Percentiles rank a stretch among this genome's conserved stretches.
Evolutionary conservation across 768 basidiomycete species (phyloP).

Genomic region (Pleurotus citrinopileatus): DNA sequence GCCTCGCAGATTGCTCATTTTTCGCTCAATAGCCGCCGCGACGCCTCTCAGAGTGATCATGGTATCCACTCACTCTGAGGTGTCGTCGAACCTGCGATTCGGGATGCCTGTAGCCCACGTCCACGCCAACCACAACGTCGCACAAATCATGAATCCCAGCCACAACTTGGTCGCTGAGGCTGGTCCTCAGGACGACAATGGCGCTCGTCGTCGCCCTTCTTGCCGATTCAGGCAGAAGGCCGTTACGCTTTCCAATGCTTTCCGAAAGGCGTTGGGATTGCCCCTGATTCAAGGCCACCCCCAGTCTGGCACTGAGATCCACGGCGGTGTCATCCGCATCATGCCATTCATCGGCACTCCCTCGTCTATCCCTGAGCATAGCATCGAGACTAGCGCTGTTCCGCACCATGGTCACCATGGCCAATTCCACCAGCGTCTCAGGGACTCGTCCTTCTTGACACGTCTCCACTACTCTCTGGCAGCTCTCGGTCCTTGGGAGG

Average conservation of each 20-base stretch:
- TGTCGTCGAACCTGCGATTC: conserved; percentile 28
- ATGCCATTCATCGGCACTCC: conserved; percentile 28
- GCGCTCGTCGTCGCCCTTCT: conserved; percentile 11
- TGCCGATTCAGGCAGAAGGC: conserved; percentile 46
- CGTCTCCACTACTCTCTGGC: conserved; percentile 67
- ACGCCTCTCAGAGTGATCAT: conserved; percentile 49
- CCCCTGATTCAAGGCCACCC: conserved; percentile 36
- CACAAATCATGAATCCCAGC: conserved; percentile 15
- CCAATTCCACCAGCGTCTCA: conserved; percentile 25
- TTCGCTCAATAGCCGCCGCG: conserved; percentile 32
- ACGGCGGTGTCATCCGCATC: conserved; percentile 29
- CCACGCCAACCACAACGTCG: conserved; percentile 25
- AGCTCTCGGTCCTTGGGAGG: conserved; percentile 79
- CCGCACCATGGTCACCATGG: conserved; percentile 19
- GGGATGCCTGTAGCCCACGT: conserved; percentile 33
- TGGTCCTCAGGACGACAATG: conserved; percentile 9
- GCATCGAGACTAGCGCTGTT: too few relatives aligned
- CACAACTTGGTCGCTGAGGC: conserved; percentile 16
- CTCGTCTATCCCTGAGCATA: too few relatives aligned
- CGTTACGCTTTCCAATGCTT: conserved; percentile 47
- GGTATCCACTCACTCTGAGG: conserved; percentile 21
- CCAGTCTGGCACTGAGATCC: conserved; percentile 5
- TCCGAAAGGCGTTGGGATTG: conserved; percentile 56
- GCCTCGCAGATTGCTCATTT: conserved; percentile 3
- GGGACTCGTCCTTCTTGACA: conserved; percentile 43